These are phyloP conservation scores for Fistulinella prunicolor DNA, from an alignment of 768 basidiomycete species.

Conservation along the genomic window DNA sequence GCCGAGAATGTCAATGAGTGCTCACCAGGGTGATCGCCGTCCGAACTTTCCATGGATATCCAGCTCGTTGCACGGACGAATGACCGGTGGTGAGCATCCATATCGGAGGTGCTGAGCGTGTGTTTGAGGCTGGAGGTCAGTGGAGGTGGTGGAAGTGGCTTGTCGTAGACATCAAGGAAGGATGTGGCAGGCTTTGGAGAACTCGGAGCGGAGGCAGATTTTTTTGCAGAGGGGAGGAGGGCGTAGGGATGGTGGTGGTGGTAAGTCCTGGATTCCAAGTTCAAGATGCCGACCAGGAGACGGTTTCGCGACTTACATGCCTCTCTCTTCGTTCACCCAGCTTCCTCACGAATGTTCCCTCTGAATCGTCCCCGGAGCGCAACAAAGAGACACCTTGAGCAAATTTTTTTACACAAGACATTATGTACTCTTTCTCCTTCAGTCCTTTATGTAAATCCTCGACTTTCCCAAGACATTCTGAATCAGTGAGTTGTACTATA, in stretches of 20 bases:
- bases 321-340: too few species aligned
- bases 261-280: slow-evolving; percentile 13
- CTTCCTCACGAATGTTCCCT: too few species aligned
- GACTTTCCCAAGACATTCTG: slow-evolving; percentile 19
- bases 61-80: slow-evolving; percentile 23
- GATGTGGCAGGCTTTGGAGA: slow-evolving; percentile 16
- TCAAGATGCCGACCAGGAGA: not conserved
- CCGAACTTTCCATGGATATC: slow-evolving; percentile 15
- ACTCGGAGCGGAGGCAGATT: slow-evolving; percentile 26
- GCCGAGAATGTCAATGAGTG: slow-evolving; percentile 1
- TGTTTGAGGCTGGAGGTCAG: slow-evolving; percentile 27
- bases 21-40: slow-evolving; percentile 22
- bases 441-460: slow-evolving; percentile 29
- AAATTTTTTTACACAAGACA: too few species aligned
- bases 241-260: slow-evolving; percentile 24
- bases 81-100: slow-evolving; percentile 25
- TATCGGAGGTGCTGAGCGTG: slow-evolving; percentile 23
- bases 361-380: too few species aligned
- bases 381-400: too few species aligned
- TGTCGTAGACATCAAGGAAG: slow-evolving; percentile 28
- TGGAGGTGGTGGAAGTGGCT: slow-evolving; percentile 40
- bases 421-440: slow-evolving; percentile 20
- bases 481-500: not conserved
- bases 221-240: slow-evolving; percentile 23
- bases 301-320: slow-evolving; percentile 21